Evolutionary conservation across 1,139 yeast genomes (phyloP).

Genomic region (Torulaspora pretoriensis): DNA sequence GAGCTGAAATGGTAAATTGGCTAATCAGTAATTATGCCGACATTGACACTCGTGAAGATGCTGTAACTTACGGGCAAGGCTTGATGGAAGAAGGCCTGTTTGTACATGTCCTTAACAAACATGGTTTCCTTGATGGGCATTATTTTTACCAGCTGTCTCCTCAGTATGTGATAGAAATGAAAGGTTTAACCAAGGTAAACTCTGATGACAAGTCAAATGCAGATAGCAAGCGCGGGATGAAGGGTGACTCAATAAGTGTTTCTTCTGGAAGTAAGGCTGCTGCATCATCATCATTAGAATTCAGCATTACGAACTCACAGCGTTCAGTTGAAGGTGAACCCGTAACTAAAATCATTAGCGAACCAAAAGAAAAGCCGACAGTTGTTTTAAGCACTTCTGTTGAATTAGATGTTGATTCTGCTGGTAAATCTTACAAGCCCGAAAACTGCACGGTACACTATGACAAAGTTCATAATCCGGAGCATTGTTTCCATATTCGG

Average conservation of each 20-base stretch:
- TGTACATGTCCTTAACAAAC: conserved; percentile 76
- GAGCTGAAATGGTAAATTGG: conserved; percentile 86
- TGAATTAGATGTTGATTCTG: conserved; percentile 72
- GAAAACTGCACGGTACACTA: conserved; percentile 82
- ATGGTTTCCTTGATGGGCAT: conserved; percentile 85
- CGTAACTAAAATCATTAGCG: conserved; percentile 3
- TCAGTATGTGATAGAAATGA: conserved; percentile 42
- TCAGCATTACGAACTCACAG: conserved; percentile 14
- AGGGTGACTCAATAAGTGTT: conserved; percentile 10
- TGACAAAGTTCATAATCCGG: conserved; percentile 90
- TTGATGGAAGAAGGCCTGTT: conserved; percentile 70
- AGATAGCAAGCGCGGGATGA: conserved; percentile 11
- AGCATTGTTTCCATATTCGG: conserved; percentile 87
- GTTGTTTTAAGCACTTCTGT: conserved; percentile 47
- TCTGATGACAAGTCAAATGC: conserved; percentile 7
- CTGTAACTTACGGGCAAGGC: conserved; percentile 70
- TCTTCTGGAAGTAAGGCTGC: conserved; percentile 10
- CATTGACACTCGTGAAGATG: conserved; percentile 76
- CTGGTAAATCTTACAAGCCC: conserved; percentile 64
- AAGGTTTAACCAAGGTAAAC: conserved; percentile 3
- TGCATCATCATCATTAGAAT: conserved; percentile 7
- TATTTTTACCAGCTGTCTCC: conserved; percentile 75
- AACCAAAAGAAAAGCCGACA: conserved; percentile 16
- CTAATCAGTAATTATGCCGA: conserved; percentile 72
- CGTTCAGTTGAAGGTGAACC: conserved; percentile 11